phyloP scores from a whole-genome alignment of 1,284 basidiomycete genomes.

The Agroathelia rolfsii region DNA sequence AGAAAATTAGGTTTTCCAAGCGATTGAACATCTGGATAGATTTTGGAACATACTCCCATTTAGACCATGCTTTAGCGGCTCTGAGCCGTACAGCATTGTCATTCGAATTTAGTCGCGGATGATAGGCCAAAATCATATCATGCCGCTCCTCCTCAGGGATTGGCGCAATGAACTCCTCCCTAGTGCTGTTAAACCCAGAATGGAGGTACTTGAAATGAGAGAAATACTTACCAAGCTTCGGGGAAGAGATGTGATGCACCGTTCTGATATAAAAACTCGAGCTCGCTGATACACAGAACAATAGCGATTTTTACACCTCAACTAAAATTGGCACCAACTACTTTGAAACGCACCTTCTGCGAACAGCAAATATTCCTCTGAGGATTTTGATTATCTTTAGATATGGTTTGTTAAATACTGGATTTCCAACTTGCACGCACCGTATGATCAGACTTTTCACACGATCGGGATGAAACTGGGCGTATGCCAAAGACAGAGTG shows the following conservation, averaged over 20 bases:
- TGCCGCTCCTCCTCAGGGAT: constrained; percentile 74
- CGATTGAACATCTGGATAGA: constrained; percentile 1
- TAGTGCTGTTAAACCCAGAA: no score
- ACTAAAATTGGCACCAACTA: no score
- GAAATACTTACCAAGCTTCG: constrained; percentile 63
- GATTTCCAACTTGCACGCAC: constrained; percentile 26
- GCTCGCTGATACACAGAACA: constrained; percentile 49
- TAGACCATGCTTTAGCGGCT: constrained; percentile 83
- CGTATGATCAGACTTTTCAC: constrained; percentile 80
- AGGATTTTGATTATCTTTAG: constrained; percentile 2
- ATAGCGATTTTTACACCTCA: no score
- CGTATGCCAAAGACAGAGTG: constrained; percentile 82
- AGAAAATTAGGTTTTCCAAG: constrained; percentile 7
- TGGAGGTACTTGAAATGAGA: no score
- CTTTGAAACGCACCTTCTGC: constrained; percentile 44
- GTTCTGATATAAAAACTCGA: constrained; percentile 89
- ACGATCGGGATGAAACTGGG: constrained; percentile 77
- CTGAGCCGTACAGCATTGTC: constrained; percentile 57
- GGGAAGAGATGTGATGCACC: constrained; percentile 79
- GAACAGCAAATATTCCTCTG: constrained; percentile 83
- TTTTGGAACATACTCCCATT: constrained; percentile 68
- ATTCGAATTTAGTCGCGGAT: constrained; percentile 68
- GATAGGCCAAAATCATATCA: constrained; percentile 80
- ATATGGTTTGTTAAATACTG: no score
- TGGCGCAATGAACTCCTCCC: constrained; percentile 73